These are phyloP conservation scores for Carex pumila DNA, from an alignment of 176 grass and related monocot species.

Conservation along the genomic window DNA sequence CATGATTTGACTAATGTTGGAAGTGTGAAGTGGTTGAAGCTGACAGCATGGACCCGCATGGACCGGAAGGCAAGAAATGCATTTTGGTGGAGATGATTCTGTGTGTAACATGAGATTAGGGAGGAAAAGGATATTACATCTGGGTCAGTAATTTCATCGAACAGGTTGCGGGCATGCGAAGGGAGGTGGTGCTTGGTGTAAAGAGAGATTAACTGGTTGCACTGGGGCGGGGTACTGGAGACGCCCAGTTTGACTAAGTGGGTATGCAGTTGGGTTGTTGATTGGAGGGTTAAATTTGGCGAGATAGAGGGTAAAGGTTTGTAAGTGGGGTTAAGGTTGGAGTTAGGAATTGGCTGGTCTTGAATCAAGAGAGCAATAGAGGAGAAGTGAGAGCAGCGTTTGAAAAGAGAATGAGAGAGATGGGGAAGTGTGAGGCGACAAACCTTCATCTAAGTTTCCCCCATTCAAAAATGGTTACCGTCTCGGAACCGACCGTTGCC, in stretches of 20 bases:
- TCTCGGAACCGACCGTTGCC: neutral
- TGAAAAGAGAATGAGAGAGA: neutral
- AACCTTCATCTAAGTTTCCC: conserved; percentile 7
- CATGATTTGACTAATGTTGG: conserved; percentile 64
- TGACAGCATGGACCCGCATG: conserved; percentile 44
- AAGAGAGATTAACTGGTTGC: conserved; percentile 56
- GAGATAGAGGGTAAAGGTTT: neutral
- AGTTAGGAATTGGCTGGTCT: neutral
- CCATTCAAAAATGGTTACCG: neutral
- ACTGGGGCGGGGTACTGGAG: conserved; percentile 13
- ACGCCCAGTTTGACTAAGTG: conserved; percentile 49
- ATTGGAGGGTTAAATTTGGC: neutral
- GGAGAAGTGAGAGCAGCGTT: neutral
- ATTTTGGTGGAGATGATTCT: conserved; percentile 42
- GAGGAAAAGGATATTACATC: conserved; percentile 68
- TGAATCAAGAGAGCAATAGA: neutral
- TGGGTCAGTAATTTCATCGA: conserved; percentile 61
- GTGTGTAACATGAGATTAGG: conserved; percentile 64
- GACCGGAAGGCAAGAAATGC: conserved; percentile 34
- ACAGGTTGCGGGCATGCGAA: conserved; percentile 46
- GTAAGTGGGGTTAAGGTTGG: neutral
- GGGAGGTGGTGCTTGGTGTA: conserved; percentile 49
- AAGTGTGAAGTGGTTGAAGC: conserved; percentile 71
- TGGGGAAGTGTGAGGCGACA: neutral
- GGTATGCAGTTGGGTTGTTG: conserved; percentile 38